These are phyloP conservation scores for Yamadazyma spencermartinsiae DNA, from an alignment of 1,139 yeast species.

Conservation along the genomic window DNA sequence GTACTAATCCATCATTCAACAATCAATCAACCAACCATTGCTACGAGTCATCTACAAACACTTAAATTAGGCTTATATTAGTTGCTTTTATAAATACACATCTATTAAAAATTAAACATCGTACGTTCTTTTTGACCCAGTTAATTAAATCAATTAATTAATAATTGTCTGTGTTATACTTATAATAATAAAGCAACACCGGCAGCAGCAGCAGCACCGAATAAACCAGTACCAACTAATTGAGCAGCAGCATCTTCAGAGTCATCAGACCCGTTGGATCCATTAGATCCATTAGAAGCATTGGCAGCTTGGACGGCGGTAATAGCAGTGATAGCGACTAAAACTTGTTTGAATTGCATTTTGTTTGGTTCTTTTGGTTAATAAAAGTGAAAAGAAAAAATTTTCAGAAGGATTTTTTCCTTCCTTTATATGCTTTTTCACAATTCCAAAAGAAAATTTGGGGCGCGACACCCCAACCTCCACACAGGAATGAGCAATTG, in stretches of 20 bases:
- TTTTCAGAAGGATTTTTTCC: constrained; percentile 8
- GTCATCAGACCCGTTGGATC: constrained; percentile 16
- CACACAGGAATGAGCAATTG: neutral
- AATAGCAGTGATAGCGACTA: constrained; percentile 43
- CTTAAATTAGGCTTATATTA: constrained; percentile 1
- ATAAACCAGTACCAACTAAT: constrained; percentile 34
- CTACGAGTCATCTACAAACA: neutral
- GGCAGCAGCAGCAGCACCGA: constrained; percentile 46
- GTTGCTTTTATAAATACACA: constrained; percentile 4
- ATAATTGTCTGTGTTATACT: constrained; percentile 15
- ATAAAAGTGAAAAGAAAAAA: constrained; percentile 7
- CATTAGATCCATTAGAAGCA: constrained; percentile 24
- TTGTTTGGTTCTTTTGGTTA: constrained; percentile 1
- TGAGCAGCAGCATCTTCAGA: constrained; percentile 26
- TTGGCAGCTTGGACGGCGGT: constrained; percentile 42
- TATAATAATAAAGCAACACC: constrained; percentile 48
- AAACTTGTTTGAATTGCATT: constrained; percentile 46
- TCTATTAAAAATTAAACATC: constrained; percentile 2
- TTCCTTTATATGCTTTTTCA: constrained; percentile 5
- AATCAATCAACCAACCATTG: neutral
- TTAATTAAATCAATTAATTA: neutral
- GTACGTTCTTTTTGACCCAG: neutral
- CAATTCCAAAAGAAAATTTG: neutral
- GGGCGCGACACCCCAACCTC: neutral
- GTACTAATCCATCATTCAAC: neutral